A percentile compares a stretch with the other conserved stretches of the same genome.
Conservation (phyloP, 495 filamentous ascomycete genomes). For the Bathelium albidoporum region DNA sequence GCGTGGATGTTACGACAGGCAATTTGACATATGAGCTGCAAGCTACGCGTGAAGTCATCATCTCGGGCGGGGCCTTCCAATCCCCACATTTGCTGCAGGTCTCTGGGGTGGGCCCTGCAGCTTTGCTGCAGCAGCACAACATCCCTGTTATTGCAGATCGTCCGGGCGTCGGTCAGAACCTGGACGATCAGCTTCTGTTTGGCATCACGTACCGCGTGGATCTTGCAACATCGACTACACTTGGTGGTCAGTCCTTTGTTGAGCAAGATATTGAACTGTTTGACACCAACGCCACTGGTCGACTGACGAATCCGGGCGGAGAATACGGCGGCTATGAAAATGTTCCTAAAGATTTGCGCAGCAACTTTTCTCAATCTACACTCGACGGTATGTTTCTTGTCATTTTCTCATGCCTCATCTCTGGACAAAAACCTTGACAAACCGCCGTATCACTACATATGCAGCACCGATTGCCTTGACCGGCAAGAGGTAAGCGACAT, state of each 20-base stretch:
- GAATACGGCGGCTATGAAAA: conserved; percentile 19
- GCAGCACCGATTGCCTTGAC: too few relatives aligned
- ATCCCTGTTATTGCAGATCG: conserved; percentile 12
- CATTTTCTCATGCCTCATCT: conserved; percentile 14
- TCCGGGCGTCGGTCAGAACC: conserved; percentile 24
- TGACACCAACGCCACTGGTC: conserved; percentile 8
- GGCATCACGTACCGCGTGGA: conserved; percentile 12
- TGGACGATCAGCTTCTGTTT: conserved; percentile 21
- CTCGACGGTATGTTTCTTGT: too few relatives aligned
- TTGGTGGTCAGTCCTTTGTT: too few relatives aligned
- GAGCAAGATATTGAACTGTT: too few relatives aligned
- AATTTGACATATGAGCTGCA: conserved; percentile 31
- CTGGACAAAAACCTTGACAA: background rate
- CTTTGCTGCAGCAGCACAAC: conserved; percentile 6
- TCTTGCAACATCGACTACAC: conserved; percentile 6
- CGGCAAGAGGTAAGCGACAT: too few relatives aligned
- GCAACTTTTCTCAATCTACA: too few relatives aligned
- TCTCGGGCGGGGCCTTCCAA: conserved; percentile 40
- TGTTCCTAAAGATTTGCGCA: conserved; percentile 13
- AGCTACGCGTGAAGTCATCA: conserved; percentile 45
- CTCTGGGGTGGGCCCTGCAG: conserved; percentile 20
- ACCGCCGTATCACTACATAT: too few relatives aligned
- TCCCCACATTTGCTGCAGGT: conserved; percentile 22
- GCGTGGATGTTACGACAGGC: conserved; percentile 34
- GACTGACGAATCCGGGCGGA: conserved; percentile 15